A percentile compares a stretch with the other conserved stretches of the same genome.
Evolutionary conservation across 106 monocot species (phyloP).

Genomic region (Apostasia ramifera): DNA sequence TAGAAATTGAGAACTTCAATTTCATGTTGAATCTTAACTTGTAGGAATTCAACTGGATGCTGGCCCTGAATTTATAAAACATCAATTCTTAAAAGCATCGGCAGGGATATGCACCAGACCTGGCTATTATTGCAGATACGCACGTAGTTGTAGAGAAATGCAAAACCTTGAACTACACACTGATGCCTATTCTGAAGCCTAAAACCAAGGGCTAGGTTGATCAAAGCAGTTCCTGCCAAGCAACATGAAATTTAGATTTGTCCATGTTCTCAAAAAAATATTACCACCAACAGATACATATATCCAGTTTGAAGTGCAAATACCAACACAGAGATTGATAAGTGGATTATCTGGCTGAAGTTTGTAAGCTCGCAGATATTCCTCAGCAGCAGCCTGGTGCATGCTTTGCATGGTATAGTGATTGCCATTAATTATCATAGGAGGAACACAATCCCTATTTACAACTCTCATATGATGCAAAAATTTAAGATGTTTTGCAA

Average conservation of each 20-base stretch:
- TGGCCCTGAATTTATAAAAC: too few relatives aligned
- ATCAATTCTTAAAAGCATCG: too few relatives aligned
- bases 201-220: conserved; percentile 86
- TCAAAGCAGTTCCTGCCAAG: conserved; percentile 71
- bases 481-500: conserved; percentile 62
- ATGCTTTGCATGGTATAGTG: conserved; percentile 69
- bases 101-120: conserved; percentile 26
- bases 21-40: too few relatives aligned
- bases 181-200: conserved; percentile 84
- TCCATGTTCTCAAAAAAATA: background rate
- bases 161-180: conserved; percentile 70
- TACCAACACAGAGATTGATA: conserved; percentile 88
- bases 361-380: conserved; percentile 87
- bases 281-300: background rate
- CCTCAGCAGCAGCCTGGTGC: conserved; percentile 81
- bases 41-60: too few relatives aligned
- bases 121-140: conserved; percentile 74
- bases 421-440: conserved; percentile 75
- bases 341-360: conserved; percentile 79
- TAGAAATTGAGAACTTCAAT: too few relatives aligned
- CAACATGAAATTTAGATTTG: background rate
- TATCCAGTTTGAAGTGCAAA: background rate
- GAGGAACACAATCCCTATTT: conserved; percentile 49
- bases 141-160: conserved; percentile 74
- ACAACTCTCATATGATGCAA: conserved; percentile 29